Evolutionary conservation across 768 basidiomycete species (phyloP).

Genomic region (Serendipita sp.): DNA sequence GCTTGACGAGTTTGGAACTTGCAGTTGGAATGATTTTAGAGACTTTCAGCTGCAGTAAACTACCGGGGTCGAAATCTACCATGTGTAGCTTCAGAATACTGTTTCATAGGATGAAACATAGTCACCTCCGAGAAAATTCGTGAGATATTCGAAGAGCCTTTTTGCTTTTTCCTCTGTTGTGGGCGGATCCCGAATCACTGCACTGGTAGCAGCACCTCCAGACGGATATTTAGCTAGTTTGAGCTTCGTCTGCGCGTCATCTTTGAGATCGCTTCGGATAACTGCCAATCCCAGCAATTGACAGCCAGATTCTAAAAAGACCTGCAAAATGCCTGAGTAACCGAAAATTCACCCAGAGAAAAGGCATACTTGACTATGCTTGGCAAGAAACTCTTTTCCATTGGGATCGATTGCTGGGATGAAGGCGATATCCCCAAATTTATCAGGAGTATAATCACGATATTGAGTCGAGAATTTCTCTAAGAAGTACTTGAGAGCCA

Average conservation of each 20-base stretch:
- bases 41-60: slow-evolving; percentile 41
- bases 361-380: slow-evolving; percentile 41
- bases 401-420: slow-evolving; percentile 52
- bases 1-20: neutral
- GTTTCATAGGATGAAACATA: slow-evolving; percentile 12
- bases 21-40: slow-evolving; percentile 49
- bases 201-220: slow-evolving; percentile 35
- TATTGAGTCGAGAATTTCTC: slow-evolving; percentile 53
- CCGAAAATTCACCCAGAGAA: neutral
- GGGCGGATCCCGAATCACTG: slow-evolving; percentile 46
- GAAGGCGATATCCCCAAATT: slow-evolving; percentile 47
- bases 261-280: slow-evolving; percentile 34
- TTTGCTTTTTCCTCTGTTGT: slow-evolving; percentile 34
- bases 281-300: slow-evolving; percentile 57
- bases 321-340: slow-evolving; percentile 25
- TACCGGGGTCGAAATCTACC: slow-evolving; percentile 38
- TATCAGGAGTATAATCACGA: slow-evolving; percentile 34
- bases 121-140: slow-evolving; percentile 41
- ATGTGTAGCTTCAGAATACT: neutral
- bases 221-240: slow-evolving; percentile 57
- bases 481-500: slow-evolving; percentile 68
- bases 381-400: slow-evolving; percentile 33
- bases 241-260: slow-evolving; percentile 43
- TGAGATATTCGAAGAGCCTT: slow-evolving; percentile 51
- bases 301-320: slow-evolving; percentile 53